These are phyloP conservation scores for Metarhizium brunneum DNA, from an alignment of 2,329 filamentous ascomycete genomes.

Conservation along the genomic window DNA sequence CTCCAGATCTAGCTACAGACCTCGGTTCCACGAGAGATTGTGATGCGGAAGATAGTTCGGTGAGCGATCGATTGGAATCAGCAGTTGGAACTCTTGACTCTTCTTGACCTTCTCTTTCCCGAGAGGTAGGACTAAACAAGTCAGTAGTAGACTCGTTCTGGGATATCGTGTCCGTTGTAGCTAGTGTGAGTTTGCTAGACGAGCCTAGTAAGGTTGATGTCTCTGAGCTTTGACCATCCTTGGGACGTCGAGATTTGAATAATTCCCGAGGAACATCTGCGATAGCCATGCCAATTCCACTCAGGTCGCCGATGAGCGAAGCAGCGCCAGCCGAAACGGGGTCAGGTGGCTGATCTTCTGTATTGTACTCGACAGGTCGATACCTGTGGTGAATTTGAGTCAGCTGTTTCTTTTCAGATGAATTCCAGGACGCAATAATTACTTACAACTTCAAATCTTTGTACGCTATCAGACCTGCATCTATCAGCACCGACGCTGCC, in stretches of 20 bases:
- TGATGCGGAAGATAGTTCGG: slow-evolving; percentile 1
- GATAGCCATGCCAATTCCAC: slow-evolving; percentile 71
- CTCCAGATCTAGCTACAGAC: background rate
- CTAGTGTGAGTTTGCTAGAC: slow-evolving; percentile 5
- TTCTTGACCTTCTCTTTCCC: background rate
- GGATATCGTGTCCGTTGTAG: slow-evolving; percentile 4
- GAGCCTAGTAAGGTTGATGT: slow-evolving; percentile 2
- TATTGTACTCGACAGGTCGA: slow-evolving; percentile 57
- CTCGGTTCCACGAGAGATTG: background rate
- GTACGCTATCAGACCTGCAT: slow-evolving; percentile 55
- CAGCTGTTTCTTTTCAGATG: slow-evolving; percentile 1
- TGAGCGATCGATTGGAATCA: background rate
- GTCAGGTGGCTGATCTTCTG: slow-evolving; percentile 69
- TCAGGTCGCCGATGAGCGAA: slow-evolving; percentile 74
- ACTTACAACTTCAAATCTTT: slow-evolving; percentile 64
- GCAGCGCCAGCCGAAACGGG: slow-evolving; percentile 69
- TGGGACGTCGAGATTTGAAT: slow-evolving; percentile 30
- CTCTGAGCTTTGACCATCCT: slow-evolving; percentile 6
- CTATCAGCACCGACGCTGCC: slow-evolving; percentile 60
- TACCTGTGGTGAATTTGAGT: slow-evolving; percentile 26
- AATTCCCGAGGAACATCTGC: slow-evolving; percentile 60
- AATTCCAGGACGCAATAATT: background rate
- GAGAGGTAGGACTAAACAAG: background rate
- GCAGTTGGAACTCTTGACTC: background rate
- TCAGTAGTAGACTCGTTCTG: slow-evolving; percentile 5